Base-by-base conservation (phyloP, 2,329 filamentous ascomycete genomes). In the Aspergillus novofumigatus region DNA sequence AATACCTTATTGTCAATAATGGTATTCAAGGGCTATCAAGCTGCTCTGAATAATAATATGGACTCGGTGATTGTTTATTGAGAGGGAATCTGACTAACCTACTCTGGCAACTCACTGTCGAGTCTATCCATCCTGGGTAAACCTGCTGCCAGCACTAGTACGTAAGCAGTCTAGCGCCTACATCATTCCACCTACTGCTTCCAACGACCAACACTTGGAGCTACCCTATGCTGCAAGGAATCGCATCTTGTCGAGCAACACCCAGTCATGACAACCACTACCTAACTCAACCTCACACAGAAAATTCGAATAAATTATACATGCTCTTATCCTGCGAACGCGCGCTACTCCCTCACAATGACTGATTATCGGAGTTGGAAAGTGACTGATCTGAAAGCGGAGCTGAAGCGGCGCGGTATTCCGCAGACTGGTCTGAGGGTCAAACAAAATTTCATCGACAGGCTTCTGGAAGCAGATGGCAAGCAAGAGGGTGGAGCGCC, bases 301-400 rank as follows among this genome's bases (percentile, higher is more conserved):
- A 17, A 44, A 56, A 45, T 38, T 35, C n/a, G 3, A 8, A 47
- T 23, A 56, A 25, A 8, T 8, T 9, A 21, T 57, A 52, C 53
- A 58, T 58, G 60, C 48, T 14, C 42, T 26, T 11, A 26, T 17
- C 38, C 47, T 42, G 41, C 23, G 14, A 53, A 8, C 4, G n/a
- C 62, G 60, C 42, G 57, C 32, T 51, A 45, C 44, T 26, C 23
- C 52, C 25, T 52, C 61, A 70, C 44, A 35, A 83, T 83, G 81
- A 74, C 76, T 59, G 80, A 83, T 63, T 84, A 80, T 70, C 78
- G 70, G 55, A 81, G 80, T 73, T 81, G 87, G 67, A 92, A 90
- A 75, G 90, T 93, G 61, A 80, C 86, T 35, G 88, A 92, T 67
- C 81, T 93, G 57, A 89, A 87, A 73, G 84, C 84, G 23, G 88